Evolutionary conservation across 768 basidiomycete genomes (phyloP).

Genomic region (Mycena crocata): DNA sequence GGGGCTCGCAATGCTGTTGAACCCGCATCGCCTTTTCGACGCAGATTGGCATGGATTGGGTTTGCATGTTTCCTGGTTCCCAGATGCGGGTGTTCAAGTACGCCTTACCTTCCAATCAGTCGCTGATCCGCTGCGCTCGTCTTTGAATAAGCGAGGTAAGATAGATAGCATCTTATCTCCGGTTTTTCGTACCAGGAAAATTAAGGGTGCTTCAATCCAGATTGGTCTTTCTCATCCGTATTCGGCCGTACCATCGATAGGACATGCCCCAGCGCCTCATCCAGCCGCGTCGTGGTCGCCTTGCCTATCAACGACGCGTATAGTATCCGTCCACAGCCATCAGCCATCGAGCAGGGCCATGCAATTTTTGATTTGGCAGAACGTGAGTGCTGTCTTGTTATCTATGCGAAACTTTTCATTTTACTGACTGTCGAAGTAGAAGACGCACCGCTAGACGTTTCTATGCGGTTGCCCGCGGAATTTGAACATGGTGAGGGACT

Average conservation of each 20-base stretch:
- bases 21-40: constrained; percentile 87
- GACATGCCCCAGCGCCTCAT: constrained; percentile 75
- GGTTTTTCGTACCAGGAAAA: not conserved
- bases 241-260: constrained; percentile 73
- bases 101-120: constrained; percentile 79
- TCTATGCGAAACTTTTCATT: not conserved
- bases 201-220: constrained; percentile 38
- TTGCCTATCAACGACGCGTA: constrained; percentile 59
- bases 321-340: constrained; percentile 64
- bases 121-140: constrained; percentile 77
- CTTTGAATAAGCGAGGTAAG: no score
- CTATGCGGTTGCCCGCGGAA: not conserved
- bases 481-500: not conserved
- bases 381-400: not conserved
- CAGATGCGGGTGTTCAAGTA: constrained; percentile 65
- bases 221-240: constrained; percentile 79
- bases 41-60: constrained; percentile 93
- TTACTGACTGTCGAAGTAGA: not conserved
- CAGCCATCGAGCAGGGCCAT: constrained; percentile 39
- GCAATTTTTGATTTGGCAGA: not conserved
- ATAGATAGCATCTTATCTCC: not conserved
- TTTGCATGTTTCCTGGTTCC: constrained; percentile 74
- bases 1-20: constrained; percentile 83
- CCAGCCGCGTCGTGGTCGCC: constrained; percentile 63
- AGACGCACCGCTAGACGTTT: not conserved